Conservation (phyloP, 106 monocot species). For the Triglochin maritima region DNA sequence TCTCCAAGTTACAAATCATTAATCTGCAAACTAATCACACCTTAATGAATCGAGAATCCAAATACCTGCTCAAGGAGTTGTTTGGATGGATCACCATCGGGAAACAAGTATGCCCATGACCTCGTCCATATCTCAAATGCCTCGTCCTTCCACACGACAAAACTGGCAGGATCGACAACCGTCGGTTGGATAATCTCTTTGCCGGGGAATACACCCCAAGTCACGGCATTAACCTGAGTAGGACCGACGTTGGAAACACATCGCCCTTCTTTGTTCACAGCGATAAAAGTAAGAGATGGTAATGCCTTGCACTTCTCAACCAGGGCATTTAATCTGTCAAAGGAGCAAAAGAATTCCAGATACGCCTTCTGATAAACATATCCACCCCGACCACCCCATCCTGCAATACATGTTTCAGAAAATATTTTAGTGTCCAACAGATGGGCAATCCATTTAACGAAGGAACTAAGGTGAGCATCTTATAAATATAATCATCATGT, state of each 20-base stretch:
- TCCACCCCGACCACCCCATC: constrained; percentile 84
- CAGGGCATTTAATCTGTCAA: constrained; percentile 46
- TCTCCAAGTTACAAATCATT: no score
- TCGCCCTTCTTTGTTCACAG: constrained; percentile 61
- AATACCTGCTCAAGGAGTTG: constrained; percentile 60
- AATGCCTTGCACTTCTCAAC: constrained; percentile 60
- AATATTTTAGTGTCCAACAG: neutral
- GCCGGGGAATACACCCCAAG: constrained; percentile 94
- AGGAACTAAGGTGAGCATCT: no score
- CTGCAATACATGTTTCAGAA: constrained; percentile 13
- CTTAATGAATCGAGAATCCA: neutral
- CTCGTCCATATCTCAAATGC: constrained; percentile 83
- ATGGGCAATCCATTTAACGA: neutral
- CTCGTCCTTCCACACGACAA: constrained; percentile 92
- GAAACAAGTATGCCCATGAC: constrained; percentile 69
- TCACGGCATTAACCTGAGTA: constrained; percentile 81
- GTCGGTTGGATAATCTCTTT: constrained; percentile 94
- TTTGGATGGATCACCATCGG: constrained; percentile 59
- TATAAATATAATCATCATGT: no score
- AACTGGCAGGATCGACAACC: constrained; percentile 77
- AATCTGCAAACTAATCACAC: no score
- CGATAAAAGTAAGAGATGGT: constrained; percentile 59
- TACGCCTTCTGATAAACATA: constrained; percentile 96
- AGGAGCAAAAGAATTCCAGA: constrained; percentile 83
- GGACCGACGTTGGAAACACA: constrained; percentile 45